A percentile compares a stretch with the other conserved stretches of the same genome.
These are phyloP conservation scores for Podospora tetraspora DNA, from an alignment of 495 filamentous ascomycete genomes.

Conservation along the genomic window DNA sequence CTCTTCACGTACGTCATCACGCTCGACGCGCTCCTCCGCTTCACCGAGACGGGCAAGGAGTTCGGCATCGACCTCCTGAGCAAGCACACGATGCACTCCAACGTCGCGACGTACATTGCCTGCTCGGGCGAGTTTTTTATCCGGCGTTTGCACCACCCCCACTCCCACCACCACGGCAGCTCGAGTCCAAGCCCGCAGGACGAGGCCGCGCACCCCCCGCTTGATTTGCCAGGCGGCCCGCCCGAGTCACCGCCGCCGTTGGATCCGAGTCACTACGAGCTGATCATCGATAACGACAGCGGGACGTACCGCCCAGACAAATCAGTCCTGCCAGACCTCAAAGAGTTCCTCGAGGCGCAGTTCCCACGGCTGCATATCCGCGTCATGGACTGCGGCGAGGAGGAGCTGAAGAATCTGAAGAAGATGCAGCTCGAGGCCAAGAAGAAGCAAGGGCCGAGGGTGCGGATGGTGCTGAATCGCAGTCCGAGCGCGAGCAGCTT, in stretches of 20 bases:
- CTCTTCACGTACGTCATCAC: constrained; percentile 92
- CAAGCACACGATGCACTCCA: constrained; percentile 94
- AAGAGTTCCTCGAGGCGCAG: constrained; percentile 60
- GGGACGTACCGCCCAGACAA: constrained; percentile 88
- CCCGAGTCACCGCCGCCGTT: constrained; percentile 38
- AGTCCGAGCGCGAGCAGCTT: constrained; percentile 49
- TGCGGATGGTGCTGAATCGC: constrained; percentile 62
- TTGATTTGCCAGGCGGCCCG: constrained; percentile 32
- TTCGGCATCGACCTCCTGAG: constrained; percentile 87
- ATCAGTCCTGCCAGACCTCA: constrained; percentile 62
- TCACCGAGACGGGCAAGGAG: constrained; percentile 91
- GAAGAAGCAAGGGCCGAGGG: constrained; percentile 51
- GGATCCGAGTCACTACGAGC: constrained; percentile 68
- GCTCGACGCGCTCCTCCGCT: constrained; percentile 76
- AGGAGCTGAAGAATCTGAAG: constrained; percentile 54
- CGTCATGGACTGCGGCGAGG: constrained; percentile 66
- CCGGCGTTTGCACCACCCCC: constrained; percentile 46
- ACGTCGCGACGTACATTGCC: constrained; percentile 83
- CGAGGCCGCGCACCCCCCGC: constrained; percentile 21
- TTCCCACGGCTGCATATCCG: constrained; percentile 69
- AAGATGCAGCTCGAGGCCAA: constrained; percentile 46
- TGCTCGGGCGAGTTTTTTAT: constrained; percentile 93
- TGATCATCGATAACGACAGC: constrained; percentile 91
- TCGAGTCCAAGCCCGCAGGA: constrained; percentile 1
- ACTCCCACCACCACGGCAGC: constrained; percentile 8